A percentile compares a stretch with the other conserved stretches of the same genome.
phyloP scores from a whole-genome alignment of 345 rosid species.

The Gossypium australe region DNA sequence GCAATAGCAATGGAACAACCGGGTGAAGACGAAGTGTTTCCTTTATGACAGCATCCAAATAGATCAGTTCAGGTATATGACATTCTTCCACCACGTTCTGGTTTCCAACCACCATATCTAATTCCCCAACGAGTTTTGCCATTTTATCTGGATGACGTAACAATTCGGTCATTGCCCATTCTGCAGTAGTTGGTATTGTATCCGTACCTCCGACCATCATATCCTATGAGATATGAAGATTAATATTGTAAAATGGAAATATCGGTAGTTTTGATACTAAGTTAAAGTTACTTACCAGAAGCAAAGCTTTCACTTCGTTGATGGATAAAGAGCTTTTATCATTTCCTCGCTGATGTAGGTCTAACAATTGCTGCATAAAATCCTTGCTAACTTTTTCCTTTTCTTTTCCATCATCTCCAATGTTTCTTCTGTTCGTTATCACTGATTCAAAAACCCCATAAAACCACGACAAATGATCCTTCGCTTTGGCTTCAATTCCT shows the following conservation, averaged over 20 bases:
- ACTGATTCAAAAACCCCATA: constrained; percentile 1
- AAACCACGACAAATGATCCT: background rate
- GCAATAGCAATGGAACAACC: constrained; percentile 7
- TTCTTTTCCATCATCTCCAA: background rate
- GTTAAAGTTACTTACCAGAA: background rate
- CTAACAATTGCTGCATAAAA: constrained; percentile 3
- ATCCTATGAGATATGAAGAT: constrained; percentile 7
- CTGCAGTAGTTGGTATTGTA: background rate
- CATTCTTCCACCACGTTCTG: constrained; percentile 15
- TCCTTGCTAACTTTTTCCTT: background rate
- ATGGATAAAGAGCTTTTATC: background rate
- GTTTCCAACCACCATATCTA: constrained; percentile 10
- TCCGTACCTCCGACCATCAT: constrained; percentile 5
- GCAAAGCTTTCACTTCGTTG: background rate
- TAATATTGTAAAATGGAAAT: background rate
- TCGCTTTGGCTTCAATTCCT: background rate
- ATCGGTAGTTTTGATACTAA: background rate
- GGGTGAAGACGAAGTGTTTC: constrained; percentile 18
- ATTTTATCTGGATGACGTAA: constrained; percentile 6
- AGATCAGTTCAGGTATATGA: constrained; percentile 1
- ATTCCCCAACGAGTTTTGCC: constrained; percentile 8
- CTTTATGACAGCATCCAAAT: constrained; percentile 8
- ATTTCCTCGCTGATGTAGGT: background rate
- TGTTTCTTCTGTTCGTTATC: background rate
- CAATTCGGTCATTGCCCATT: constrained; percentile 24